phyloP scores from a whole-genome alignment of 352 stramenopile genomes.

The Phytopythium cucurbitacearum region DNA sequence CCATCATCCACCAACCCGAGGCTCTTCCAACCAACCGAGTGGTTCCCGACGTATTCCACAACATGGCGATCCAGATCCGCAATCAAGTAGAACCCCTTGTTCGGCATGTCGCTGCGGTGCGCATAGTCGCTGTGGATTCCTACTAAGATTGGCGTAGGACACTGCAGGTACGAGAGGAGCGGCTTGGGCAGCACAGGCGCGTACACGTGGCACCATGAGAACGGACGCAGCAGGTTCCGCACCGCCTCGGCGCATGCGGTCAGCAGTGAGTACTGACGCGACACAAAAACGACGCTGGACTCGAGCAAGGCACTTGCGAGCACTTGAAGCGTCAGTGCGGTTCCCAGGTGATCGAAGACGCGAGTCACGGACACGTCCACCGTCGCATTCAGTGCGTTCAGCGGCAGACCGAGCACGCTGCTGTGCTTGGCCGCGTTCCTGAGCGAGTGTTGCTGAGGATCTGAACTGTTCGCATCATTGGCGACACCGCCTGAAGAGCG shows the following conservation, averaged over 20 bases:
- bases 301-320: constrained; percentile 82
- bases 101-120: constrained; percentile 49
- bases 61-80: constrained; percentile 67
- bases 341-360: constrained; percentile 71
- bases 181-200: constrained; percentile 79
- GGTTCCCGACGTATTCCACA: constrained; percentile 63
- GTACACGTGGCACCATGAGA: constrained; percentile 90
- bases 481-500: not conserved
- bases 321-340: constrained; percentile 62
- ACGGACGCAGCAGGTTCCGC: constrained; percentile 79
- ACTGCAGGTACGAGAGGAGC: constrained; percentile 86
- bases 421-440: constrained; percentile 34
- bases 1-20: constrained; percentile 47
- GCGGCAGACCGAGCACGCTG: constrained; percentile 32
- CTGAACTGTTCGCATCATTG: constrained; percentile 15
- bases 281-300: constrained; percentile 84
- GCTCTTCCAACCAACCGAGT: constrained; percentile 49
- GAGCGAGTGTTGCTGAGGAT: constrained; percentile 7
- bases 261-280: constrained; percentile 76
- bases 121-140: constrained; percentile 77
- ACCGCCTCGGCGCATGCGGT: constrained; percentile 81
- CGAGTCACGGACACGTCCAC: constrained; percentile 67
- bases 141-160: constrained; percentile 87
- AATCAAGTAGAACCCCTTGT: constrained; percentile 65
- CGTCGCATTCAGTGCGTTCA: constrained; percentile 18